Percentiles rank a stretch among this genome's conserved stretches.
Conservation (phyloP, 2,329 filamentous ascomycete genomes). For the Pseudogymnoascus sp. region DNA sequence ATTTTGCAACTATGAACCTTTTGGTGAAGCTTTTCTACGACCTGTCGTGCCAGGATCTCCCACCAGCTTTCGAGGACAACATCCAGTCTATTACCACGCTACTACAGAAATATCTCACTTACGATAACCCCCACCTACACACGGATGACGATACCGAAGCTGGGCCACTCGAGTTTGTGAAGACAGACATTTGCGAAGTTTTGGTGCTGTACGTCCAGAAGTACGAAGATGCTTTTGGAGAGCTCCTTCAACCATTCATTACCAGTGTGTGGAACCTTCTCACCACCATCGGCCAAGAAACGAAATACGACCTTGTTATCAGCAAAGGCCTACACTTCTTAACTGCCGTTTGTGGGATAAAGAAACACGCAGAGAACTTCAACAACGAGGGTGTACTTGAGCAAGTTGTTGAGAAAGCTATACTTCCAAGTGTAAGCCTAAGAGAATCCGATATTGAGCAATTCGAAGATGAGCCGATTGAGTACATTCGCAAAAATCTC, state of each 20-base stretch:
- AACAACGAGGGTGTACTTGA: conserved; percentile 72
- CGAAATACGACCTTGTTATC: conserved; percentile 89
- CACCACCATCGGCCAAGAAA: conserved; percentile 77
- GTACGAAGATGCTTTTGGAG: conserved; percentile 88
- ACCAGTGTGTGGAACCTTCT: conserved; percentile 86
- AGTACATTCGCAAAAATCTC: conserved; percentile 91
- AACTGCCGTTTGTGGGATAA: conserved; percentile 76
- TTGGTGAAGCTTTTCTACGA: conserved; percentile 92
- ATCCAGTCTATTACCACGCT: conserved; percentile 69
- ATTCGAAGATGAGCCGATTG: conserved; percentile 97
- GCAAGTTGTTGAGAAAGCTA: conserved; percentile 91
- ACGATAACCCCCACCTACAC: conserved; percentile 74
- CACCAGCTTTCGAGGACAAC: conserved; percentile 89
- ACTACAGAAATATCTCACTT: conserved; percentile 87
- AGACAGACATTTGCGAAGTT: conserved; percentile 87
- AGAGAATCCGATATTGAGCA: conserved; percentile 91
- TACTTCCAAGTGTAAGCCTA: conserved; percentile 85
- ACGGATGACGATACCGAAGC: conserved; percentile 88
- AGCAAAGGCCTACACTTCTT: conserved; percentile 93
- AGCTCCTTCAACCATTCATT: conserved; percentile 76
- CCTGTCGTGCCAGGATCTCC: conserved; percentile 93
- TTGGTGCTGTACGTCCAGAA: conserved; percentile 89
- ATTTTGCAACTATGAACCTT: conserved; percentile 80
- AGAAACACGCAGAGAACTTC: conserved; percentile 76
- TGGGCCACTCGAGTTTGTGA: conserved; percentile 76